A percentile compares a stretch with the other conserved stretches of the same genome.
These are phyloP conservation scores for Rusavskia elegans DNA, from an alignment of 495 filamentous ascomycete species.

Conservation along the genomic window DNA sequence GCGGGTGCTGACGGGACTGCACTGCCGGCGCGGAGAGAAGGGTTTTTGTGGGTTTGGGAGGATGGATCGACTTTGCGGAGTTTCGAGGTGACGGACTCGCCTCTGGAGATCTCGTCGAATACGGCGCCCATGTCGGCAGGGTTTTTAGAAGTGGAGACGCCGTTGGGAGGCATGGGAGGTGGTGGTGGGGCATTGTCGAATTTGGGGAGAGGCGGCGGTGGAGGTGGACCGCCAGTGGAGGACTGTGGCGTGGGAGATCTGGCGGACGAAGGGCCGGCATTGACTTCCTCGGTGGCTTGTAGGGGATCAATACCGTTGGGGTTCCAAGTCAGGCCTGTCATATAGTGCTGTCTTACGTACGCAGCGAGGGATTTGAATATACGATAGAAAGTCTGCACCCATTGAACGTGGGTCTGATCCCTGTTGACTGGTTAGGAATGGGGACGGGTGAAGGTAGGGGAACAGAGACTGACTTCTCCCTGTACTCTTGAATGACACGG, in stretches of 20 bases:
- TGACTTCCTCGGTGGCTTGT: constrained; percentile 49
- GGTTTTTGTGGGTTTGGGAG: constrained; percentile 98
- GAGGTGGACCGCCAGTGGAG: constrained; percentile 31
- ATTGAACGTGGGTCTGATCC: constrained; percentile 65
- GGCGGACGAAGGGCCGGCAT: constrained; percentile 22
- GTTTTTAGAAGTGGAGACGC: constrained; percentile 19
- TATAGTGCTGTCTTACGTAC: constrained; percentile 69
- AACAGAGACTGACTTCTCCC: constrained; percentile 57
- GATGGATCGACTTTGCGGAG: constrained; percentile 86
- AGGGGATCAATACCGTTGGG: constrained; percentile 53
- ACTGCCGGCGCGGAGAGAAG: constrained; percentile 60
- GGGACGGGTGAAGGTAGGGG: neutral
- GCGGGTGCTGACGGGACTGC: constrained; percentile 41
- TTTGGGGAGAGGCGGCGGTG: constrained; percentile 41
- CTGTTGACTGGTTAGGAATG: constrained; percentile 21
- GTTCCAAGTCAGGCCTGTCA: constrained; percentile 77
- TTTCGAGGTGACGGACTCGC: constrained; percentile 67
- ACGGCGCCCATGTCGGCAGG: constrained; percentile 59
- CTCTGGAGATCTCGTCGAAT: constrained; percentile 80
- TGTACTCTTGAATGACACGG: constrained; percentile 72
- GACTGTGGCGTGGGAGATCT: constrained; percentile 17
- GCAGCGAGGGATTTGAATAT: constrained; percentile 65
- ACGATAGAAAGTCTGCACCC: constrained; percentile 74
- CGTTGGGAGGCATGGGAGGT: constrained; percentile 43
- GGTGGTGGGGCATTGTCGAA: constrained; percentile 51